These are phyloP conservation scores for Annona squamosa DNA, from an alignment of 164 flowering plant genomes.

Conservation along the genomic window DNA sequence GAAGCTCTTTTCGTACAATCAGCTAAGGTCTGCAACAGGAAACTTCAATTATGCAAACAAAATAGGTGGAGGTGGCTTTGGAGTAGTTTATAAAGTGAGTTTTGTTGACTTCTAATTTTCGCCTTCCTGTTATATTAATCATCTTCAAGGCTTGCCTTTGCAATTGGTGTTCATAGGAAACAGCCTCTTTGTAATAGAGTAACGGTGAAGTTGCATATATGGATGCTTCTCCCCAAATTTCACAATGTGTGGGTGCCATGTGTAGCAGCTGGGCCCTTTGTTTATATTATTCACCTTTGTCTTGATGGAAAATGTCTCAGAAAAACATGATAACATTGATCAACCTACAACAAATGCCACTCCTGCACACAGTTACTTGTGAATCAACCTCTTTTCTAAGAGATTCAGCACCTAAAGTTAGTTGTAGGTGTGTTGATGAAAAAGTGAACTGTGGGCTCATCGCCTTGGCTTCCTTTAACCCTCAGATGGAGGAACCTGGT, in stretches of 20 bases:
- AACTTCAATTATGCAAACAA: constrained; percentile 51
- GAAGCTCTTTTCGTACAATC: constrained; percentile 40
- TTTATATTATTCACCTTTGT: background rate
- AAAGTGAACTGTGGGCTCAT: background rate
- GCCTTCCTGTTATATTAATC: background rate
- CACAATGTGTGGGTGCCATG: too few species aligned
- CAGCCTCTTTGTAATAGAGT: too few species aligned
- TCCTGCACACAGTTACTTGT: background rate
- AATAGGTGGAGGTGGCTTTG: constrained; percentile 81
- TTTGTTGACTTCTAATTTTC: background rate
- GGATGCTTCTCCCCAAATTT: background rate
- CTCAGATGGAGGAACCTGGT: background rate
- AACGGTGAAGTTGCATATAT: background rate
- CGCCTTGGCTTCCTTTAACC: background rate
- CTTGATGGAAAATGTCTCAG: background rate
- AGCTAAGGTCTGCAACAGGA: constrained; percentile 59
- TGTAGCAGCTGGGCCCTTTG: too few species aligned
- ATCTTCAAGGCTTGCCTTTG: too few species aligned
- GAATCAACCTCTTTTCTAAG: too few species aligned
- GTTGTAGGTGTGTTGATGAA: too few species aligned
- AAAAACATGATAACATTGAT: background rate
- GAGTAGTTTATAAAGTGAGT: constrained; percentile 73
- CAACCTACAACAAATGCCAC: background rate
- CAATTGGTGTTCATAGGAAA: too few species aligned
- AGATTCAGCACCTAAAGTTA: too few species aligned